Evolutionary conservation across 306 rosid genomes (phyloP).

Genomic region (Calophaca sinica): DNA sequence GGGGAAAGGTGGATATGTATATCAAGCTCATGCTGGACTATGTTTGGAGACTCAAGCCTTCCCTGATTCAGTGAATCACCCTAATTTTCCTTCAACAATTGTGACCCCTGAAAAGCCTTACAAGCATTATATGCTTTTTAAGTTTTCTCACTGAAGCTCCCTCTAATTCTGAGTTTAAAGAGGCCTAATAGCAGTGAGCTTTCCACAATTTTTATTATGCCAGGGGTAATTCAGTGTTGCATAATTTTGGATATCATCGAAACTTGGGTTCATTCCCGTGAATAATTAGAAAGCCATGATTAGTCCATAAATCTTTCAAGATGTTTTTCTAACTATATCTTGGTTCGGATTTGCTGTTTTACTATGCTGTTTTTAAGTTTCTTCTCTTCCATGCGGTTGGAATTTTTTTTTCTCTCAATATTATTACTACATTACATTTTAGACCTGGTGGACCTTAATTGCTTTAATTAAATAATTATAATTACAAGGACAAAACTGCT

Average conservation of each 20-base stretch:
- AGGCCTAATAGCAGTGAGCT: background rate
- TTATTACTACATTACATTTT: too few relatives aligned
- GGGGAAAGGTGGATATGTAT: constrained; percentile 76
- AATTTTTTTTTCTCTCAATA: too few relatives aligned
- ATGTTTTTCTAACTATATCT: background rate
- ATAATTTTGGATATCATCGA: background rate
- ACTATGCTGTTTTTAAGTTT: too few relatives aligned
- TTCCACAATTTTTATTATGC: background rate
- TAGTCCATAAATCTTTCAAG: background rate
- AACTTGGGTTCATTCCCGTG: background rate
- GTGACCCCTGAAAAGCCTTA: constrained; percentile 70
- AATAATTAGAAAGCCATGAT: constrained; percentile 18
- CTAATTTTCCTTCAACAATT: constrained; percentile 84
- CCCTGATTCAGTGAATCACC: constrained; percentile 87
- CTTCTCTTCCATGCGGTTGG: too few relatives aligned
- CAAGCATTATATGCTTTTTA: constrained; percentile 70
- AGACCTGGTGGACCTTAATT: too few relatives aligned
- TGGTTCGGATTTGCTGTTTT: constrained; percentile 16
- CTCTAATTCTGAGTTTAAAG: background rate
- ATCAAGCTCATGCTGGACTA: constrained; percentile 63
- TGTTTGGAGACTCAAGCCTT: constrained; percentile 90
- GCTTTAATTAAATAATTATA: too few relatives aligned
- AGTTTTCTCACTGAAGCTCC: constrained; percentile 57
- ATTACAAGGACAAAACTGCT: too few relatives aligned
- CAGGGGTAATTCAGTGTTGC: background rate